Evolutionary conservation across 768 basidiomycete species (phyloP).

Genomic region (Amanita brunnescens): DNA sequence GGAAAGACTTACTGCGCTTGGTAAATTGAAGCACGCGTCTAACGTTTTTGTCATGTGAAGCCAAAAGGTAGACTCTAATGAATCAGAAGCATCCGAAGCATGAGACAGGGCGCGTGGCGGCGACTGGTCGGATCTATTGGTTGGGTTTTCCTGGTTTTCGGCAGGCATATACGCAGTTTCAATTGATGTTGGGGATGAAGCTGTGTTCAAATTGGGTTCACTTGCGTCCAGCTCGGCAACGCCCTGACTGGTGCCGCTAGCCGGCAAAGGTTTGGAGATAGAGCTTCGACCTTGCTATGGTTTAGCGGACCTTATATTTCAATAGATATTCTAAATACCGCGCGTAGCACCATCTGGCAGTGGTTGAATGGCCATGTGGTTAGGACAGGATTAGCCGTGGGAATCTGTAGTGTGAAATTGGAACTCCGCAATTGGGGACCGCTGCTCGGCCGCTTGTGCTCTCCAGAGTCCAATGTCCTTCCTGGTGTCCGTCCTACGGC

Average conservation of each 20-base stretch:
- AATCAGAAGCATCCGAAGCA: conserved; percentile 26
- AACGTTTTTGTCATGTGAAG: conserved; percentile 49
- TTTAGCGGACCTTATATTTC: conserved; percentile 11
- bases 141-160: not conserved
- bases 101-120: conserved; percentile 13
- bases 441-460: not conserved
- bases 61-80: conserved; percentile 49
- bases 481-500: conserved; percentile 30
- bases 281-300: conserved; percentile 18
- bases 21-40: conserved; percentile 37
- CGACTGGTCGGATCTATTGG: not conserved
- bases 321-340: conserved; percentile 14
- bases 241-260: conserved; percentile 9
- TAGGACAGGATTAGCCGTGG: not conserved
- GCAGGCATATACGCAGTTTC: not conserved
- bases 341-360: conserved; percentile 13
- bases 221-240: not conserved
- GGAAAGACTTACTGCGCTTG: conserved; percentile 20
- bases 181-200: not conserved
- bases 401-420: not conserved
- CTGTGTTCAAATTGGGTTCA: not conserved
- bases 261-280: conserved; percentile 15
- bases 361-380: conserved; percentile 4
- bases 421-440: not conserved
- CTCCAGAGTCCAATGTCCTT: conserved; percentile 48